These are phyloP conservation scores for Flaveria ramosissima DNA, from an alignment of 129 eudicot species.

Conservation along the genomic window DNA sequence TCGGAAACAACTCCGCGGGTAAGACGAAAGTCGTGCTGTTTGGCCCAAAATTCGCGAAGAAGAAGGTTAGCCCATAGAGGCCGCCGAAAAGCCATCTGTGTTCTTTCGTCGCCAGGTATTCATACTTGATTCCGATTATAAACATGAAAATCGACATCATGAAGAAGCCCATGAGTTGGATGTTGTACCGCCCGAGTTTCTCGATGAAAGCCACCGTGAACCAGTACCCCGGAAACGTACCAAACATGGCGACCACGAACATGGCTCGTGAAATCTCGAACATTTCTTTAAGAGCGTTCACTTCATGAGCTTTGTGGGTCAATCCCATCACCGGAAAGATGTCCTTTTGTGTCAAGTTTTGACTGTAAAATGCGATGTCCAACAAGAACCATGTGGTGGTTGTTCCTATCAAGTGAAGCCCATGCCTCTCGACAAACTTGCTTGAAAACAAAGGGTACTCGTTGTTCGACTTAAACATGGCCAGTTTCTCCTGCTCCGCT, in stretches of 20 bases:
- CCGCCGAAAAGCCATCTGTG: conserved; percentile 42
- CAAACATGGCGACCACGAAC: conserved; percentile 51
- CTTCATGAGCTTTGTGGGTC: conserved; percentile 19
- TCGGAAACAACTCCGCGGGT: conserved; percentile 70
- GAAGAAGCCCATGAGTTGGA: conserved; percentile 56
- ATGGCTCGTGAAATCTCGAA: conserved; percentile 55
- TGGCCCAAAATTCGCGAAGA: conserved; percentile 70
- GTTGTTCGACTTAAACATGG: conserved; percentile 43
- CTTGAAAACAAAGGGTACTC: conserved; percentile 41
- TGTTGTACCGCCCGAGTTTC: conserved; percentile 51
- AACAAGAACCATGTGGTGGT: conserved; percentile 56
- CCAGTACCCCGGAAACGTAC: conserved; percentile 73
- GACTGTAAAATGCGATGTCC: conserved; percentile 65
- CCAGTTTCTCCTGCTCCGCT: conserved; percentile 47
- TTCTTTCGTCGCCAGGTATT: conserved; percentile 15
- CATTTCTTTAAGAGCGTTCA: conserved; percentile 55
- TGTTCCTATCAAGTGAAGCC: conserved; percentile 56
- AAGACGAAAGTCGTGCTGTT: conserved; percentile 62
- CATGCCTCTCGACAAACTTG: conserved; percentile 51
- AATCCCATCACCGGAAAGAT: conserved; percentile 55
- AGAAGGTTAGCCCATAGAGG: conserved; percentile 55
- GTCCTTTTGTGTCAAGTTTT: conserved; percentile 62
- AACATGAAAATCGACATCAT: conserved; percentile 69
- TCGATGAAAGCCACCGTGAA: conserved; percentile 65
- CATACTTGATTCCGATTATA: conserved; percentile 50